Evolutionary conservation across 495 filamentous ascomycete species (phyloP), one percentile per base, ranked within the genome.

Genomic region (Aspergillus campestris): DNA sequence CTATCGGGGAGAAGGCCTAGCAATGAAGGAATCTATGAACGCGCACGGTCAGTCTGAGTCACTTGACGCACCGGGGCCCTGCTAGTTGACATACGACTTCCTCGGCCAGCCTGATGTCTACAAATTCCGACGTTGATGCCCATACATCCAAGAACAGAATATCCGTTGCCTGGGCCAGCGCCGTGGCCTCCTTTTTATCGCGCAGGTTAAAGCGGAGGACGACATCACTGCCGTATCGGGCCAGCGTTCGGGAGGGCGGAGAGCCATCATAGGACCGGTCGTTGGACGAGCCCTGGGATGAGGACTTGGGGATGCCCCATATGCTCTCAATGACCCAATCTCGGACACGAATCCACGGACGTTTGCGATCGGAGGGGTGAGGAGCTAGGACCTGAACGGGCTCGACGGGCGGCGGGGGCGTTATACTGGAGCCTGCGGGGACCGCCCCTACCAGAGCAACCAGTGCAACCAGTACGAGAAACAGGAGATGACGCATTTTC

Each of bases 81-180:
- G 13, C 11, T 27, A 13, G 42, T 32, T 49, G 33, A 67, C 76
- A 51, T 61, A 95, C 82, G 45, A 90, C 82, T 52, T 84, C 82
- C 58, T 87, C 77, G 30, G 83, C 70, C 27, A 97, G 60, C 31
- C 89, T 74, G 29, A 97, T 83, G 63, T 98, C 92, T n/a, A 90
- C 87, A 71, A 81, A 91, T 34, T 87, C 72, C 6, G 82, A 71
- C 3, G 82, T 87, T 41, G 86, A 88, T 12, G 83, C 82, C 92
- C 92, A 98, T 3, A 95, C 80, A 60, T 98, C 92, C 7, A 97
- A 65, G 49, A 89, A 79, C 29, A 96, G 75, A 33, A 82, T 79
- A 37, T 85, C 75, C 7, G 83, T 69, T 11, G 88, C 92, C 45
- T 83, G 73, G 8, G 82, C 78, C 46, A 98, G 68, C 3, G 83